Conservation (phyloP, 495 filamentous ascomycete genomes). For the Cercophora newfieldiana region DNA sequence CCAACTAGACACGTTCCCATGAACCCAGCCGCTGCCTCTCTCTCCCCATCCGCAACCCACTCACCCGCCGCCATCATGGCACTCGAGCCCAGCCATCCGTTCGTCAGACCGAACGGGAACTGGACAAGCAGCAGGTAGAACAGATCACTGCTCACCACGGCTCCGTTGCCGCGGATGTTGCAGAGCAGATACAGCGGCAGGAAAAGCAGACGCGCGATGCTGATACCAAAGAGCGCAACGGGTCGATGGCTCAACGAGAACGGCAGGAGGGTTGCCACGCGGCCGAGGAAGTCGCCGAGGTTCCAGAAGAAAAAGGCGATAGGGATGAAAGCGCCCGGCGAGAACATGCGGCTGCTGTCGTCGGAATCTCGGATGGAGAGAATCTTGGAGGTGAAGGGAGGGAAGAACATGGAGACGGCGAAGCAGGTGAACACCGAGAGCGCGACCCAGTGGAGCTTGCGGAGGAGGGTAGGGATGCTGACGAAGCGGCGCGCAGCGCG, state of each 20-base stretch:
- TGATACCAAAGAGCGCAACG: conserved; percentile 58
- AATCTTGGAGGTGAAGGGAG: conserved; percentile 85
- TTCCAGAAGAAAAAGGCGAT: conserved; percentile 95
- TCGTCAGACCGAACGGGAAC: conserved; percentile 77
- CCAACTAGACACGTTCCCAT: conserved; percentile 88
- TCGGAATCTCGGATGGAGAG: conserved; percentile 61
- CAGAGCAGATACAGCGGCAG: conserved; percentile 88
- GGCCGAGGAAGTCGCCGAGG: conserved; percentile 75
- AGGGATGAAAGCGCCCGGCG: conserved; percentile 78
- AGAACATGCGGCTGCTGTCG: conserved; percentile 57
- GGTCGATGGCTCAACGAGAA: conserved; percentile 62
- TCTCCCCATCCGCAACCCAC: conserved; percentile 75
- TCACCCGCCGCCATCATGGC: conserved; percentile 88
- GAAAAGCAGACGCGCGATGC: conserved; percentile 65
- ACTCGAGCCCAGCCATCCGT: conserved; percentile 78
- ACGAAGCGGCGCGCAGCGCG: conserved; percentile 57
- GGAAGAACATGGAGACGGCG: conserved; percentile 86
- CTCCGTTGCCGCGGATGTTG: conserved; percentile 72
- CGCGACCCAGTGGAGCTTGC: conserved; percentile 72
- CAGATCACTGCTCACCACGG: conserved; percentile 71
- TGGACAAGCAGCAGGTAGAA: conserved; percentile 89
- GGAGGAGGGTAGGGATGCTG: conserved; percentile 63
- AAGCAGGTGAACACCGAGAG: conserved; percentile 76
- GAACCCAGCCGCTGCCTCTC: conserved; percentile 87
- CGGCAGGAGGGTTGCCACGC: conserved; percentile 67